Base-by-base conservation (phyloP, 306 rosid species). In the Ammopiptanthus mongolicus region DNA sequence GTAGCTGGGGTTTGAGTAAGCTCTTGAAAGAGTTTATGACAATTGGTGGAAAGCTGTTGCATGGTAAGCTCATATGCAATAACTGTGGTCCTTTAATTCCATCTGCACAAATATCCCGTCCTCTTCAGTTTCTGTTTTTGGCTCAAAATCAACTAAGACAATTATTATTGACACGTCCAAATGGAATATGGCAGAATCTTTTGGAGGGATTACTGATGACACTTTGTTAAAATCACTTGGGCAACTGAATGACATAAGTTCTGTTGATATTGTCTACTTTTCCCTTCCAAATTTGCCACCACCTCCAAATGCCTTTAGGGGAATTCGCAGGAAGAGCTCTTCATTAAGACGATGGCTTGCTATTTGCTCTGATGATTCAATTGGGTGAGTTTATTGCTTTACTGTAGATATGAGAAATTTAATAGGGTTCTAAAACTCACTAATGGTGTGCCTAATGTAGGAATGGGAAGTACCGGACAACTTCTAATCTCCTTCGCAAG, bases 321-420 rank as follows among this genome's bases (percentile, higher is more conserved):
- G 98, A 78, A 90, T 95, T 66, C 91, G 86, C 75, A 86, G 87
- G 88, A 95, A 95, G 84, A 88, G 84, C 71, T 87, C 96, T 68
- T 91, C 97, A 65, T 78, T 95, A 75, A 89, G 84, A 86, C 97
- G 97, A n/a, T 95, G 98, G 98, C 97, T 95, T 73, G 75, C 89
- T 70, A 91, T 95, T 77, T 95, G 96, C 82, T 78, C 95, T 48
- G 97, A 95, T 78, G 93, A 88, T 73, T 80, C 84, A 83, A 91
- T 80, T 34, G 78, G 41, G 98, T 94, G 81, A 84, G 97, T 82
- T 69, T 18, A 10, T 48, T 69, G 46, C 56, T 64, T 67, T 69
- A 17, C 55, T 39, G 23, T 57, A 69, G 71, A 64, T 64, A 17
- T 6, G 53, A 31, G 51, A 74, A 62, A 55, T 56, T 69, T 6